Evolutionary conservation across 352 stramenopile genomes (phyloP), one percentile per base, ranked within the genome.

Genomic region (Globisporangium radiosum): DNA sequence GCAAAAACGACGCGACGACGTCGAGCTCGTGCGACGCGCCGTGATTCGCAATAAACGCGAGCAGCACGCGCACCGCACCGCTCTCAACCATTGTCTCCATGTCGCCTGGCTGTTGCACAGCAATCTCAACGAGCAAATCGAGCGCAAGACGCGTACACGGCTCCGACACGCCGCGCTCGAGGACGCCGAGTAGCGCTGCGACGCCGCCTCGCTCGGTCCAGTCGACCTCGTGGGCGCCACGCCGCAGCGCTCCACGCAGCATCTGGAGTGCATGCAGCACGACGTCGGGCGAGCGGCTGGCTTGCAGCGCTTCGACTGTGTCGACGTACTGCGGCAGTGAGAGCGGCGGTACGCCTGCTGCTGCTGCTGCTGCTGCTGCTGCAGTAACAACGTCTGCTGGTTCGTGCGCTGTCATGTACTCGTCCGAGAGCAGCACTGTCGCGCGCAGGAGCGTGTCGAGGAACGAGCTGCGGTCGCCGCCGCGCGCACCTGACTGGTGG

Each of bases 1-100:
- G 63, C 14, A 85, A 60, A 17, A 85, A 77, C 3, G 71, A 79
- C 2, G 67, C 75, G 38, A 75, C 72, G n/a, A 79, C 57, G 8
- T 83, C 69, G 17, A 85, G 59, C 61, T 83, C 73, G 19, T 78
- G 65, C 2, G 71, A 62, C 13, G 52, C 48, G 14, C 8, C 17
- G 19, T 68, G 58, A 37, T 77, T 67, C 54, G 75, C 76, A 4
- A 85, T 60, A 7, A 83, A 72, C 19, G 69, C 60, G 13, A 80
- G 69, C 8, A 85, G 38, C 37, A 83, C 70, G 50, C 73, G 73
- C 13, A 85, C 70, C 15, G 75, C 63, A 50, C 78, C 76, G 8
- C 63, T 76, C 11, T 74, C 69, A 4, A 85, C 65, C 17, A 85
- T 62, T 33, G 59, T 60, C n/a, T 58, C 55, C 42, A 79, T 72